A percentile compares a stretch with the other conserved stretches of the same genome.
Conservation (phyloP, 176 grass and related monocot species). For the Oryza meridionalis region DNA sequence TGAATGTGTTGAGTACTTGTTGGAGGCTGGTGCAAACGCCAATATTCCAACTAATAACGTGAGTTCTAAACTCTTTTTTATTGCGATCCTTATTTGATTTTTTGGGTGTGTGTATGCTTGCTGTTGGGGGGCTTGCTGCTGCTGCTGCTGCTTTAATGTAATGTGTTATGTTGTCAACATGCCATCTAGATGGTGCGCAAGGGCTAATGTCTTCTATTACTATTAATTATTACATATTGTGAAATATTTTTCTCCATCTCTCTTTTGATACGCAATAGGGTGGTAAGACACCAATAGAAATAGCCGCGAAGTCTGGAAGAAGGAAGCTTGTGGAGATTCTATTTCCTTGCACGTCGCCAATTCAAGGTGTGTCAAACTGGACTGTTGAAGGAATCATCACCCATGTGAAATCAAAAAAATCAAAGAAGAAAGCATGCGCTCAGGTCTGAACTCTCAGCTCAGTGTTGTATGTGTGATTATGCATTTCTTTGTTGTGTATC, state of each 20-base stretch:
- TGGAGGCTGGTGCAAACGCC: slow-evolving; percentile 40
- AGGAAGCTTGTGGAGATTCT: slow-evolving; percentile 41
- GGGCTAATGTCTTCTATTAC: not conserved
- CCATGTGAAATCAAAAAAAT: slow-evolving; percentile 25
- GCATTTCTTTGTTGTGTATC: not conserved
- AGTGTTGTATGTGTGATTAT: not conserved
- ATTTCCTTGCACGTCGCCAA: slow-evolving; percentile 42
- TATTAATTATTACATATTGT: not conserved
- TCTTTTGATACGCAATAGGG: slow-evolving; percentile 11
- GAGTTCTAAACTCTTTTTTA: not conserved
- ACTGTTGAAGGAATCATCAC: slow-evolving; percentile 48
- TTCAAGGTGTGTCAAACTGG: slow-evolving; percentile 40
- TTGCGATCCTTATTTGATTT: not conserved
- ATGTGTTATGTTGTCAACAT: not conserved
- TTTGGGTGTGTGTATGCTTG: too few relatives aligned
- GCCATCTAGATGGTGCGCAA: too few relatives aligned
- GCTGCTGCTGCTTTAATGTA: too few relatives aligned
- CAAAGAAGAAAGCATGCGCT: not conserved
- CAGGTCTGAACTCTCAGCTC: not conserved
- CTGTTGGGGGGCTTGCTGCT: too few relatives aligned
- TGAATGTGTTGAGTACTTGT: slow-evolving; percentile 43
- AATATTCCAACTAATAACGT: slow-evolving; percentile 44
- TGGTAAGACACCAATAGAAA: slow-evolving; percentile 32
- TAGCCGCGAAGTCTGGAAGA: slow-evolving; percentile 39
- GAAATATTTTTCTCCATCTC: not conserved